Percentiles rank a stretch among this genome's conserved stretches.
These are phyloP conservation scores for Lachnellula suecica DNA, from an alignment of 2,329 filamentous ascomycete genomes.

Conservation along the genomic window DNA sequence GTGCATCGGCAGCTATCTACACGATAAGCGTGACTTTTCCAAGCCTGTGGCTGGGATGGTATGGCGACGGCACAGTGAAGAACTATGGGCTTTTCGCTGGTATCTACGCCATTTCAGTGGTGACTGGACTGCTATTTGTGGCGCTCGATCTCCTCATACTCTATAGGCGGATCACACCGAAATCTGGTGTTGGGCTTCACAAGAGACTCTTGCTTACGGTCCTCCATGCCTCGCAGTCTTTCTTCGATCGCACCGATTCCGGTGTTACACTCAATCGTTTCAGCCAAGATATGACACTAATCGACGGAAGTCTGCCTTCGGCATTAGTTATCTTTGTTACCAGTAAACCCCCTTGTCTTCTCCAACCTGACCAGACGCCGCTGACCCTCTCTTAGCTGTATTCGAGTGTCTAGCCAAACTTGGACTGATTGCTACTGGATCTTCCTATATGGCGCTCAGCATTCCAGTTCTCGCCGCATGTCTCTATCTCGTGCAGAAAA, in stretches of 20 bases:
- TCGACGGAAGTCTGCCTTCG: not conserved
- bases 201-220: not conserved
- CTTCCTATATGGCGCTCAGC: not conserved
- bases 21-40: too few relatives aligned
- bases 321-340: too few relatives aligned
- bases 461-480: conserved; percentile 48
- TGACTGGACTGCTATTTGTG: conserved; percentile 1
- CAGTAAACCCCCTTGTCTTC: too few relatives aligned
- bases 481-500: conserved; percentile 50
- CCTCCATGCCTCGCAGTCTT: not conserved
- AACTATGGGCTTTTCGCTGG: too few relatives aligned
- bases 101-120: too few relatives aligned
- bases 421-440: conserved; percentile 1
- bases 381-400: not conserved
- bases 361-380: not conserved
- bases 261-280: not conserved
- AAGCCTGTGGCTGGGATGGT: too few relatives aligned
- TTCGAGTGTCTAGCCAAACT: conserved; percentile 2
- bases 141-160: too few relatives aligned
- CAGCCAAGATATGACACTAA: conserved; percentile 4
- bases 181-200: not conserved
- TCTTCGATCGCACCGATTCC: not conserved
- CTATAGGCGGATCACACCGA: too few relatives aligned
- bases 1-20: too few relatives aligned
- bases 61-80: too few relatives aligned